Evolutionary conservation across 2,329 filamentous ascomycete species (phyloP).

Genomic region (Colletotrichum tanaceti): DNA sequence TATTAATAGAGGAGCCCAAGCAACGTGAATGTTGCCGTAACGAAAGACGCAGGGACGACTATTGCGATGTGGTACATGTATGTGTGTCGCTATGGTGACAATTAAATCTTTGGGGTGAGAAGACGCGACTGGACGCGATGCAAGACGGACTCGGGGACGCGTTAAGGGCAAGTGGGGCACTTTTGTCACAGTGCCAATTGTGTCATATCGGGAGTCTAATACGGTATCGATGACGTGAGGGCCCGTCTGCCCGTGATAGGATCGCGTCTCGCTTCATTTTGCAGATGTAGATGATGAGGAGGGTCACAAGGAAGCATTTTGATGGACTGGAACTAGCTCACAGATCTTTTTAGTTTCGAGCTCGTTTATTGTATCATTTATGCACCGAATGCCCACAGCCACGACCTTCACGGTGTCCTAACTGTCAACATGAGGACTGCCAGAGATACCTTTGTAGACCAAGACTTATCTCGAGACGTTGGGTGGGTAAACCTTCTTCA

Average conservation of each 20-base stretch:
- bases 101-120: constrained; percentile 2
- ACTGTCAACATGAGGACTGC: not conserved
- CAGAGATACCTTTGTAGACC: no score
- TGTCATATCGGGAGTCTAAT: fast-evolving
- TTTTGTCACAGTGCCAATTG: not conserved
- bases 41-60: not conserved
- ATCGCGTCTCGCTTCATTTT: not conserved
- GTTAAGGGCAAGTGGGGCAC: constrained; percentile 33
- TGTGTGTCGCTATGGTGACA: constrained; percentile 26
- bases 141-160: constrained; percentile 7
- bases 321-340: not conserved
- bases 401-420: not conserved
- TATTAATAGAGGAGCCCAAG: not conserved
- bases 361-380: no score
- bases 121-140: constrained; percentile 38
- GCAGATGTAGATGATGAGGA: not conserved
- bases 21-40: no score
- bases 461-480: not conserved
- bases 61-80: not conserved
- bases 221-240: constrained; percentile 25
- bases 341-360: no score
- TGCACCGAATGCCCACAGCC: no score
- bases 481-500: not conserved
- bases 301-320: not conserved
- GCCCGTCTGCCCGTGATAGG: no score